Evolutionary conservation across 345 rosid species (phyloP), one percentile per base, ranked within the genome.

Genomic region (Rhodamnia argentea): DNA sequence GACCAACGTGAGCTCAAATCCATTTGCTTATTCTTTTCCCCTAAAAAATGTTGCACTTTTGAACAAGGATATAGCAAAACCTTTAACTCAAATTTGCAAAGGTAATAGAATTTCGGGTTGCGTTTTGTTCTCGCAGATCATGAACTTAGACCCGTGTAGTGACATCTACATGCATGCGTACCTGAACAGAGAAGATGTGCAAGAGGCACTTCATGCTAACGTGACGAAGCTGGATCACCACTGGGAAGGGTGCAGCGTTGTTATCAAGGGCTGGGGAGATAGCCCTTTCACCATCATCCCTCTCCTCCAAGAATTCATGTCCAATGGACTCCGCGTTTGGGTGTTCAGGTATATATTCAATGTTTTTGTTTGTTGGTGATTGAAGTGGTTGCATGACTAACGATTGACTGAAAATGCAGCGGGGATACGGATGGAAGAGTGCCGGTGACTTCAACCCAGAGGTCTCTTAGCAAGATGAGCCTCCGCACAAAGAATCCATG

Each of bases 371-470:
- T 27, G 24, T 16, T 42, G 44, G 40, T 8, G 76, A 64, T 64
- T 32, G 44, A 70, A 18, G 78, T 32, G 6, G 47, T 11, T 44
- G 2, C 9, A 70, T 70, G 78, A 32, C 47, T 18, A 18, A 70
- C 6, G 78, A 32, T 32, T 70, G 12, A 32, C 44, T 32, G 78
- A 70, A 70, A 70, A 52, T 91, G 92, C 92, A 97, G 99, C 86
- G 99, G 99, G 22, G 99, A 97, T 84, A 92, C 24, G 12, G 99
- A 97, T 87, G 99, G 94, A 84, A 92, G 98, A 85, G 91, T 97
- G 10, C 99, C 99, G 0, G 93, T 97, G 14, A 95, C 96, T 22
- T 97, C 99, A 14, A 94, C 99, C 82, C 88, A 89, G 82, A 93
- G 92, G 87, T 95, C 99, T 29, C 92, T 96, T 32, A 84, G 91